Evolutionary conservation across 2,329 filamentous ascomycete genomes (phyloP), one percentile per base, ranked within the genome.

Genomic region (Ophiostoma himal-ulmi): DNA sequence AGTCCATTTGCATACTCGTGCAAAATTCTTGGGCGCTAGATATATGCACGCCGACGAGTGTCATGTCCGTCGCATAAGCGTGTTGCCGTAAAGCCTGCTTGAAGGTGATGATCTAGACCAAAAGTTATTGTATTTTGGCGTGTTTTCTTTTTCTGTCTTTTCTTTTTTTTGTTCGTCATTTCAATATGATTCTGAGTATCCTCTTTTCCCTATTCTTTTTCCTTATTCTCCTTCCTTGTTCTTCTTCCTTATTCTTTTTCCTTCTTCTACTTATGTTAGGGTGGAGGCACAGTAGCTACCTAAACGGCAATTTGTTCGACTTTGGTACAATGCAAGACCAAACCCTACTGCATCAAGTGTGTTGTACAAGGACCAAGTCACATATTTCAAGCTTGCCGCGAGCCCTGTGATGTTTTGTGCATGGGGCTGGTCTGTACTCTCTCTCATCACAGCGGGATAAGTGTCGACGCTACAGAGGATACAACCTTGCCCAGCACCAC

Each of bases 401-500:
- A 67, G 37, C 65, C 65, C 39, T 67, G 65, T 67, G 65, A 14
- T 62, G 17, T 62, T 62, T 26, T 30, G 4, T 34, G 26, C 13
- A 62, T 62, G 57, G 57, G 26, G 22, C 22, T 62, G 26, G 26
- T 57, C 26, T 62, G 54, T 34, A 17, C 6, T 5, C 6, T 8
- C 7, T 36, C 57, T 62, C 57, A 34, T 62, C 57, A 62, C 57
- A 62, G 22, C 26, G 57, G 26, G 57, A 62, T 34, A 62, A 62
- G 57, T 62, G 57, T 62, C 57, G 13, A 62, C 26, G 57, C 26
- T 30, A 62, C 57, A 34, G 57, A 62, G 11, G 57, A 34, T 62
- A 62, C 57, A 62, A 62, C 57, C 57, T 34, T 62, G 26, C 57
- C 57, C 57, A 62, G 57, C 57, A 62, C 57, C 57, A 62, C 26